Base-by-base conservation (phyloP, 805 yeast species). In the Tetrapisispora iriomotensis region DNA sequence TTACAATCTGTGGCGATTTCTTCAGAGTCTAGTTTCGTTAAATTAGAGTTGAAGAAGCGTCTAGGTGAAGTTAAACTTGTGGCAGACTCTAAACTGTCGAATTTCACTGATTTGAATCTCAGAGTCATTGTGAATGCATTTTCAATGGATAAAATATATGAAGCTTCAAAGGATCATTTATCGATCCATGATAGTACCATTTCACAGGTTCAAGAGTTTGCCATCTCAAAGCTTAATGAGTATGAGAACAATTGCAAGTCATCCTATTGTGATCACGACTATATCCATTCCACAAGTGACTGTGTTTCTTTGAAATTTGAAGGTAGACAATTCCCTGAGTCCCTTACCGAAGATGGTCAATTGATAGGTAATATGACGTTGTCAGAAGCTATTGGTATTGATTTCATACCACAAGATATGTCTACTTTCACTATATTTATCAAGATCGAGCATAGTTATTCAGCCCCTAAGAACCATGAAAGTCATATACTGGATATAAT, bases 371-470 rank as follows among this genome's bases (percentile, higher is more conserved):
- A 31, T 42, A 54, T 18, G 54, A 50, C 60, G 2, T 31, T 66
- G 2, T 37, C 48, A 2, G 55, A 62, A 8, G 29, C 60, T 1
- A 31, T 66, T n/a, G 48, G 56, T 1, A 41, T 62, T n/a, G 68
- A 64, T 45, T 55, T 58, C 21, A 53, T 61, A 0, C 70, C 70
- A 2, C 42, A 48, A 5, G 54, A 53, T 9, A 45, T 43, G 3
- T 34, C 57, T 19, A 50, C 48, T 32, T 50, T 65, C 38, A 54
- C 58, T 12, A 48, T 59, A 1, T 49, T 55, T 49, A 53, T 58
- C 39, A 45, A 45, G 29, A 45, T 60, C 12, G 52, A 46, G 25
- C 59, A 59, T 35, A 34, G 35, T 4, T 50, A 47, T 32, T n/a
- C 35, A 7, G 36, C 33, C 6, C 44, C 45, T 9, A 47, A 25